Conservation (phyloP, 140 eudicot species). For the Senecio squalidus region DNA sequence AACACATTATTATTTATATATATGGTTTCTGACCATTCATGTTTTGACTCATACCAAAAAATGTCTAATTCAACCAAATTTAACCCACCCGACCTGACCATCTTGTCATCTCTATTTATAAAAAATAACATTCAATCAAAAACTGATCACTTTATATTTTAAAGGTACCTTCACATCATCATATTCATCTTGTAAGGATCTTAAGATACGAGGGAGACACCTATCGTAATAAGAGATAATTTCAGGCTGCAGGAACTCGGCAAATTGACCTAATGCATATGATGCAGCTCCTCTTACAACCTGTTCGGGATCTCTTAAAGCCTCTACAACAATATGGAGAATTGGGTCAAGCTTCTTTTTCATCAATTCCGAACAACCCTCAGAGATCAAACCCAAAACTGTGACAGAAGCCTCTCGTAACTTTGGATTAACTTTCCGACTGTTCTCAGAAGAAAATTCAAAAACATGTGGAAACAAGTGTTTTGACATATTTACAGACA, state of each 20-base stretch:
- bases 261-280: conserved; percentile 85
- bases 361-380: conserved; percentile 84
- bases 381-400: conserved; percentile 73
- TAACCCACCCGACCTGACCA: background rate
- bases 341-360: conserved; percentile 62
- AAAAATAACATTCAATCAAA: background rate
- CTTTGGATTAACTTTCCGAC: no score
- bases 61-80: background rate
- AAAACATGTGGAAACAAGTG: no score
- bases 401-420: conserved; percentile 70
- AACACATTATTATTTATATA: no score
- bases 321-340: conserved; percentile 70
- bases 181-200: conserved; percentile 73
- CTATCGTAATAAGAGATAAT: conserved; percentile 69
- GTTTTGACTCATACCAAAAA: background rate
- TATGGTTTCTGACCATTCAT: no score
- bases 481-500: no score
- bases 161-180: conserved; percentile 80
- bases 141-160: background rate
- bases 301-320: conserved; percentile 84
- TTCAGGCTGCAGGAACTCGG: conserved; percentile 90
- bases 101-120: no score
- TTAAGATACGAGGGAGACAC: conserved; percentile 70
- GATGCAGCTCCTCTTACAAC: conserved; percentile 95
- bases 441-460: conserved; percentile 57